Base-by-base conservation (phyloP, 192 early-diverging fungal genomes). In the Polychytrium aggregatum region DNA sequence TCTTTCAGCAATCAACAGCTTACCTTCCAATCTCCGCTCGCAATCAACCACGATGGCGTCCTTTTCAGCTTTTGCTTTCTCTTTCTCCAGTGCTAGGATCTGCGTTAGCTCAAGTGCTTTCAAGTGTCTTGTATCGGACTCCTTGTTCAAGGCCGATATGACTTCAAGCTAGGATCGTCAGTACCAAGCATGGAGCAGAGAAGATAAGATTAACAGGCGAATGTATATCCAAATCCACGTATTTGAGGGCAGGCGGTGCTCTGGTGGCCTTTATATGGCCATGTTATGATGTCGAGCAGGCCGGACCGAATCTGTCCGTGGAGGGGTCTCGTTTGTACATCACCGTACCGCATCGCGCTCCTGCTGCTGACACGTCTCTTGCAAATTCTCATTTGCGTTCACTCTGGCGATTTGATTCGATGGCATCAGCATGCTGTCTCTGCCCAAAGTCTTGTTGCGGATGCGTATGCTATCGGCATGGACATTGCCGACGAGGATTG, bases 161-260 rank as follows among this genome's bases (percentile, higher is more conserved):
- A 81, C 72, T 29, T 78, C 74, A n/a, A 80, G 48, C 78, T 79
- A 43, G 10, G n/a, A n/a, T n/a, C n/a, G n/a, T n/a, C n/a, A n/a
- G n/a, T n/a, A n/a, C n/a, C n/a, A n/a, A n/a, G n/a, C n/a, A n/a
- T n/a, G n/a, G n/a, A n/a, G n/a, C n/a, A n/a, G n/a, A n/a, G n/a
- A n/a, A n/a, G n/a, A n/a, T n/a, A n/a, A n/a, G n/a, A n/a, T n/a
- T n/a, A n/a, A n/a, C n/a, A n/a, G n/a, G n/a, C n/a, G n/a, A n/a
- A n/a, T n/a, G n/a, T n/a, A n/a, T n/a, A n/a, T n/a, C n/a, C n/a
- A n/a, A n/a, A n/a, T n/a, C n/a, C n/a, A n/a, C n/a, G n/a, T n/a
- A n/a, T n/a, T n/a, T n/a, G n/a, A n/a, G n/a, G n/a, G n/a, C n/a
- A n/a, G n/a, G n/a, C n/a, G n/a, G n/a, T n/a, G n/a, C n/a, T n/a